Evolutionary conservation across 2,329 filamentous ascomycete genomes (phyloP).

Genomic region (Stachybotrys chartarum): DNA sequence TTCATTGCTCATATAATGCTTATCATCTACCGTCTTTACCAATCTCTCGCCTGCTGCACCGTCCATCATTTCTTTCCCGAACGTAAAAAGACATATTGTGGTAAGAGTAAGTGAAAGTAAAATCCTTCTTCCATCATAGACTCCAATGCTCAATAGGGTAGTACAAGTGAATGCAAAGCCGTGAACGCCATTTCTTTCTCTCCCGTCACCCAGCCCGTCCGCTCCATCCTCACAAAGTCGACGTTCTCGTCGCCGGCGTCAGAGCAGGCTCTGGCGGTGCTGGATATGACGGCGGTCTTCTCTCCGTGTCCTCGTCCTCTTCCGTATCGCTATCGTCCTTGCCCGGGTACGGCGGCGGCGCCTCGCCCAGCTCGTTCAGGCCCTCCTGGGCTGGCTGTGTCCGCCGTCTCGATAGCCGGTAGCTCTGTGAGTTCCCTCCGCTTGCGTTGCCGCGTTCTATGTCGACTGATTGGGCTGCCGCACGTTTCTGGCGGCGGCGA

Average conservation of each 20-base stretch:
- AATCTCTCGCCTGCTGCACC: too few species aligned
- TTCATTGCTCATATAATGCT: too few species aligned
- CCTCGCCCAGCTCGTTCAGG: slow-evolving; percentile 56
- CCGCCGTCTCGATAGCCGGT: neutral
- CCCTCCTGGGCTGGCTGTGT: slow-evolving; percentile 39
- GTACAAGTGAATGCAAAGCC: too few species aligned
- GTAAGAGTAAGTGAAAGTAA: too few species aligned
- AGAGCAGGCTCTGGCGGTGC: slow-evolving; percentile 15
- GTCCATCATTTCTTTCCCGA: too few species aligned
- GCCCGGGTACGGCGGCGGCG: slow-evolving; percentile 53
- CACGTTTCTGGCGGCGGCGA: slow-evolving; percentile 22
- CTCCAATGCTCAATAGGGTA: too few species aligned
- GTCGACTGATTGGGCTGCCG: neutral
- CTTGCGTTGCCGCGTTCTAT: neutral
- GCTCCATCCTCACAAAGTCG: neutral
- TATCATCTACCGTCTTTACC: too few species aligned
- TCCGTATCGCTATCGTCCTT: slow-evolving; percentile 12
- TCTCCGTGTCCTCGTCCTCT: slow-evolving; percentile 16
- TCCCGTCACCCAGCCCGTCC: too few species aligned
- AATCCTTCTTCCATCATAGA: too few species aligned
- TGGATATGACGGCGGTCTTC: slow-evolving; percentile 20
- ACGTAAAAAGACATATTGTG: too few species aligned
- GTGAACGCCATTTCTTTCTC: too few species aligned
- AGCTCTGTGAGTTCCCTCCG: neutral
- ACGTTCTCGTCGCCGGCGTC: slow-evolving; percentile 10